Conservation (phyloP, 2,329 filamentous ascomycete species). For the Botrytis porri region DNA sequence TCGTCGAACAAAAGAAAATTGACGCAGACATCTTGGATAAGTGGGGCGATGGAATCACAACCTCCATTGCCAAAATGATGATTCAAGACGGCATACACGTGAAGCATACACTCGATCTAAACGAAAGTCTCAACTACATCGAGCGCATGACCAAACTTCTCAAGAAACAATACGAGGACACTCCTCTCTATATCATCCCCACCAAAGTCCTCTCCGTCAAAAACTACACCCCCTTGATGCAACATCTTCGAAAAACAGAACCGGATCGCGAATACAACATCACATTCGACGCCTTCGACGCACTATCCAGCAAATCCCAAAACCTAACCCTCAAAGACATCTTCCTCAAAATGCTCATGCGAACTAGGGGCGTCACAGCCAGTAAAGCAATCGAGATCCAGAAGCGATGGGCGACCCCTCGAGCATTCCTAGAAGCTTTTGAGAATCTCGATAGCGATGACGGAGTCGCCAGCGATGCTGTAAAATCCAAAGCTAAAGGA, state of each 20-base stretch:
- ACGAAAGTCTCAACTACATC: conserved; percentile 75
- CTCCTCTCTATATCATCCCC: conserved; percentile 61
- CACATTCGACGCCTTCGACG: conserved; percentile 69
- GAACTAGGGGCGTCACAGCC: conserved; percentile 68
- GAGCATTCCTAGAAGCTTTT: conserved; percentile 68
- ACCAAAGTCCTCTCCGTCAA: conserved; percentile 58
- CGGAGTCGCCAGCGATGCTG: background rate
- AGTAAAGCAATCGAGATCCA: conserved; percentile 80
- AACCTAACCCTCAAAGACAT: conserved; percentile 70
- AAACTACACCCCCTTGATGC: conserved; percentile 64
- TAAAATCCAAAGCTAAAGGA: background rate
- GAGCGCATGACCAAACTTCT: conserved; percentile 68
- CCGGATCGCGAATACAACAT: conserved; percentile 47
- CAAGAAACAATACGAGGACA: conserved; percentile 60
- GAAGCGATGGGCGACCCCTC: conserved; percentile 71
- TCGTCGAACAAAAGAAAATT: conserved; percentile 71
- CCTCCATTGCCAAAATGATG: conserved; percentile 73
- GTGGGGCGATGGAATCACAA: conserved; percentile 69
- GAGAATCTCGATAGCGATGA: conserved; percentile 29
- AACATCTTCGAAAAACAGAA: conserved; percentile 54
- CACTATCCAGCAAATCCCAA: conserved; percentile 72
- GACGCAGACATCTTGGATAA: conserved; percentile 51
- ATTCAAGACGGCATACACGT: conserved; percentile 78
- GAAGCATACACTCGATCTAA: conserved; percentile 71
- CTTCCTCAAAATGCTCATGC: conserved; percentile 85